phyloP scores from a whole-genome alignment of 1,284 basidiomycete species.

The Paramarasmius palmivorus region DNA sequence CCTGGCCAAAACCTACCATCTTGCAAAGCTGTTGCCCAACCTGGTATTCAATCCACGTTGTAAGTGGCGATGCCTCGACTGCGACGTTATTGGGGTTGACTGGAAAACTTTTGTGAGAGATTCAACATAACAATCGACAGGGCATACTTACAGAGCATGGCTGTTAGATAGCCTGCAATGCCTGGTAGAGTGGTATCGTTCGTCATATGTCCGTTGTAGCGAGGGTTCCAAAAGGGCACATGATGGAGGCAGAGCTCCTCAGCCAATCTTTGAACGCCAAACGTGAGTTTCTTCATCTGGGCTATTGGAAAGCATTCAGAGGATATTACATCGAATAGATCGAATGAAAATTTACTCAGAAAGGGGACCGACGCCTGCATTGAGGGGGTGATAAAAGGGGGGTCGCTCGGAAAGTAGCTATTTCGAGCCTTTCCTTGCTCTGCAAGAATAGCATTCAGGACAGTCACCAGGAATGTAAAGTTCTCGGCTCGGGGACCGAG shows the following conservation, averaged over 20 bases:
- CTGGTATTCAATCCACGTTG: constrained; percentile 37
- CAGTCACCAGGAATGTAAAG: background rate
- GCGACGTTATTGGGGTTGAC: constrained; percentile 27
- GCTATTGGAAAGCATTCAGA: background rate
- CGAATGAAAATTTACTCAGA: background rate
- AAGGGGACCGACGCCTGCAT: background rate
- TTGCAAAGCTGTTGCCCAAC: constrained; percentile 43
- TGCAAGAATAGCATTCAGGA: background rate
- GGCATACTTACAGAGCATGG: constrained; percentile 6
- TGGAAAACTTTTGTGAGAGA: background rate
- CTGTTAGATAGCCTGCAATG: constrained; percentile 4
- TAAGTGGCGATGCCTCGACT: constrained; percentile 40
- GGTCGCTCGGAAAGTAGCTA: constrained; percentile 6
- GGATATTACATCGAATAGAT: too few species aligned
- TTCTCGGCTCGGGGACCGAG: background rate
- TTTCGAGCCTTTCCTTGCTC: background rate
- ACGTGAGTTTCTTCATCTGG: constrained; percentile 1
- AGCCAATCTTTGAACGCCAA: background rate
- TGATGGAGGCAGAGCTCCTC: constrained; percentile 3
- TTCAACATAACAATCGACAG: background rate
- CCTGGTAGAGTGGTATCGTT: constrained; percentile 4
- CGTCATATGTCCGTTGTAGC: constrained; percentile 8
- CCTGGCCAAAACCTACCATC: constrained; percentile 38
- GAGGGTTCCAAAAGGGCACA: constrained; percentile 9
- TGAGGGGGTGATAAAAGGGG: background rate